These are phyloP conservation scores for Coprinopsis sp. DNA, from an alignment of 768 basidiomycete genomes.

Conservation along the genomic window DNA sequence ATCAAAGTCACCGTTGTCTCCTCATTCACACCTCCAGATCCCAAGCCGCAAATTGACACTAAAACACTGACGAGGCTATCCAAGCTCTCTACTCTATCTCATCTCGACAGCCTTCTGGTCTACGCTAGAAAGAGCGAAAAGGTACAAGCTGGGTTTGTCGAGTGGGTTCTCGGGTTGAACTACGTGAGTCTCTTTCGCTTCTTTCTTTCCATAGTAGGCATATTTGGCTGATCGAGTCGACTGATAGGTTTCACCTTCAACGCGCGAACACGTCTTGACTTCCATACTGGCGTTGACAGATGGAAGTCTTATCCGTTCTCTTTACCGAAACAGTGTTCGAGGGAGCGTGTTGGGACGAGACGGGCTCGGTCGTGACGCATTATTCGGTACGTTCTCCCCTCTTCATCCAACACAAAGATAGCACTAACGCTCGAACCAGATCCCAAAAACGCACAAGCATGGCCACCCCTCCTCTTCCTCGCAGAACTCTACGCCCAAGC, in stretches of 20 bases:
- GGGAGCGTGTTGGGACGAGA: slow-evolving; percentile 59
- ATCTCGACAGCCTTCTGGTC: slow-evolving; percentile 52
- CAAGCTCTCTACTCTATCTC: slow-evolving; percentile 47
- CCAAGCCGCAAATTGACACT: slow-evolving; percentile 44
- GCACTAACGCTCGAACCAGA: slow-evolving; percentile 32
- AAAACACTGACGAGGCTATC: slow-evolving; percentile 61
- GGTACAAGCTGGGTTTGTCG: slow-evolving; percentile 45
- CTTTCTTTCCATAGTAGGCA: too few relatives aligned
- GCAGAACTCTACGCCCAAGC: slow-evolving; percentile 79
- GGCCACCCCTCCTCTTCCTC: slow-evolving; percentile 73
- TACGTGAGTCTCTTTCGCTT: too few relatives aligned
- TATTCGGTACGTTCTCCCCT: slow-evolving; percentile 20
- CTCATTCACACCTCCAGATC: slow-evolving; percentile 21
- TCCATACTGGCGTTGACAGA: slow-evolving; percentile 43
- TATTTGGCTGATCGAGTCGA: too few relatives aligned
- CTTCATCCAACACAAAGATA: not conserved
- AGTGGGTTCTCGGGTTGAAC: slow-evolving; percentile 53
- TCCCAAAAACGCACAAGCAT: slow-evolving; percentile 39
- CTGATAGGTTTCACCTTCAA: too few relatives aligned
- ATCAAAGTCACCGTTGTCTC: slow-evolving; percentile 36
- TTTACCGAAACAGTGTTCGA: slow-evolving; percentile 68
- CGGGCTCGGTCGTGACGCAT: slow-evolving; percentile 21
- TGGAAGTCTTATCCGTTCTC: slow-evolving; percentile 65
- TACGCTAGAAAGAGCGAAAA: slow-evolving; percentile 34
- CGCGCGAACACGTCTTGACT: slow-evolving; percentile 56